Evolutionary conservation across 2,329 filamentous ascomycete genomes (phyloP).

Genomic region (Cladosporium sp.): DNA sequence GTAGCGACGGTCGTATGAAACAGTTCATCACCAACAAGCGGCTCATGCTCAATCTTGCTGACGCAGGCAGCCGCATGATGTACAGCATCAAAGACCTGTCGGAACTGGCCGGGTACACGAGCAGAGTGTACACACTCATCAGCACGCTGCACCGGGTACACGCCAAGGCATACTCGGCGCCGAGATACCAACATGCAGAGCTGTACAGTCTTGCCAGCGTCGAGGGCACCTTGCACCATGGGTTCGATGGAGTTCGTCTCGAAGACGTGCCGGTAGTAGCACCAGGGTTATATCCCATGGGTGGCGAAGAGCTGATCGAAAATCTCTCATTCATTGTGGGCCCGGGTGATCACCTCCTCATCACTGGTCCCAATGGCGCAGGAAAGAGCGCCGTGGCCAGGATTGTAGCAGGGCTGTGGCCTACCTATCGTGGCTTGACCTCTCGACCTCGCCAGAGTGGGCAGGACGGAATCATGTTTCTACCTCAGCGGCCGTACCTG

Average conservation of each 20-base stretch:
- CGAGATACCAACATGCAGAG: slow-evolving; percentile 67
- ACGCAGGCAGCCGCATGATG: slow-evolving; percentile 98
- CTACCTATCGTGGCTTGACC: slow-evolving; percentile 88
- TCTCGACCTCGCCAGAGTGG: slow-evolving; percentile 74
- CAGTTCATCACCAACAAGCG: slow-evolving; percentile 99
- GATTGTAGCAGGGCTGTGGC: slow-evolving; percentile 90
- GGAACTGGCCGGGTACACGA: slow-evolving; percentile 93
- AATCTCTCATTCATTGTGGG: slow-evolving; percentile 86
- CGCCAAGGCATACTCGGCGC: slow-evolving; percentile 79
- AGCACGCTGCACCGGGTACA: slow-evolving; percentile 93
- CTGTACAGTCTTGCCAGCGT: slow-evolving; percentile 87
- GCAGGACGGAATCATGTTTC: slow-evolving; percentile 92
- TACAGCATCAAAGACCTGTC: slow-evolving; percentile 98
- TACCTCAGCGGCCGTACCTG: slow-evolving; percentile 90
- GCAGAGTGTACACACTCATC: slow-evolving; percentile 91
- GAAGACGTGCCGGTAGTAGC: slow-evolving; percentile 93
- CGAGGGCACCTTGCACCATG: slow-evolving; percentile 89
- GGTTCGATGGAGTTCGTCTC: slow-evolving; percentile 89
- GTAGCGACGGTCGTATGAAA: slow-evolving; percentile 76
- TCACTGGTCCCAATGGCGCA: slow-evolving; percentile 91
- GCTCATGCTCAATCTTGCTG: slow-evolving; percentile 93
- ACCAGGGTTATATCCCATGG: slow-evolving; percentile 81
- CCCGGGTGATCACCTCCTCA: slow-evolving; percentile 87
- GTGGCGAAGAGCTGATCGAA: slow-evolving; percentile 88
- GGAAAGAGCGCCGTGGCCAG: slow-evolving; percentile 89